phyloP scores from a whole-genome alignment of 202 grass and related monocot species.

The Elaeis oleifera region DNA sequence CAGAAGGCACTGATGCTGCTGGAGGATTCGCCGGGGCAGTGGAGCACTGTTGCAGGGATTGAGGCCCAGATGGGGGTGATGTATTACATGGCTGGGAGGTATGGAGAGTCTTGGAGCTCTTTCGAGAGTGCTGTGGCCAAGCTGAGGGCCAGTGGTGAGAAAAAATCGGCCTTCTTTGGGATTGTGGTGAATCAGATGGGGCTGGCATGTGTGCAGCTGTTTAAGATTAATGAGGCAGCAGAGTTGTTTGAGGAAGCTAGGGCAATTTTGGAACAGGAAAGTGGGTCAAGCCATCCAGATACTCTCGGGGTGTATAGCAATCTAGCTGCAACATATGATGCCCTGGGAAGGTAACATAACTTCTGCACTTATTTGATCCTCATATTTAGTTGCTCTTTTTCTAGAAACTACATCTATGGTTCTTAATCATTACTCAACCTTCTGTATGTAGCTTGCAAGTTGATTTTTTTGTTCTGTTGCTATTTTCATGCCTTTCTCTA shows the following conservation, averaged over 20 bases:
- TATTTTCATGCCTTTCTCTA: too few species aligned
- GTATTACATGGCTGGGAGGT: constrained; percentile 89
- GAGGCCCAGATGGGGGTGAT: constrained; percentile 94
- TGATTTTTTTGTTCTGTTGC: too few species aligned
- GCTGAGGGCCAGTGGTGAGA: constrained; percentile 74
- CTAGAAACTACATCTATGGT: too few species aligned
- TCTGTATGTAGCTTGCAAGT: too few species aligned
- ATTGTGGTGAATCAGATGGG: constrained; percentile 96
- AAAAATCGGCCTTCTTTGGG: constrained; percentile 87
- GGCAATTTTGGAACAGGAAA: constrained; percentile 75
- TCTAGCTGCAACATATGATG: constrained; percentile 91
- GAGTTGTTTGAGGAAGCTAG: constrained; percentile 92
- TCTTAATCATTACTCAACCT: too few species aligned
- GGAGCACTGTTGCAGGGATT: constrained; percentile 85
- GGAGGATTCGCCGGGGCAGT: constrained; percentile 79
- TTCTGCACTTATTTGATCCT: too few species aligned
- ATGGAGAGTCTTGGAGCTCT: constrained; percentile 58
- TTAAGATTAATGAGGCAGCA: constrained; percentile 95
- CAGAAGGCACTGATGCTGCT: constrained; percentile 72
- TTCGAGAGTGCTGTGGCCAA: constrained; percentile 78
- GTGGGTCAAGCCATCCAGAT: constrained; percentile 65
- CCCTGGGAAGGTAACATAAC: constrained; percentile 71
- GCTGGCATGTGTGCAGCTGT: constrained; percentile 85
- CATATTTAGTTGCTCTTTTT: too few species aligned
- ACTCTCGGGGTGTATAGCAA: constrained; percentile 97